Evolutionary conservation across 371 early-diverging fungal species (phyloP), one percentile per base, ranked within the genome.

Genomic region (Rhizopus arrhizus): DNA sequence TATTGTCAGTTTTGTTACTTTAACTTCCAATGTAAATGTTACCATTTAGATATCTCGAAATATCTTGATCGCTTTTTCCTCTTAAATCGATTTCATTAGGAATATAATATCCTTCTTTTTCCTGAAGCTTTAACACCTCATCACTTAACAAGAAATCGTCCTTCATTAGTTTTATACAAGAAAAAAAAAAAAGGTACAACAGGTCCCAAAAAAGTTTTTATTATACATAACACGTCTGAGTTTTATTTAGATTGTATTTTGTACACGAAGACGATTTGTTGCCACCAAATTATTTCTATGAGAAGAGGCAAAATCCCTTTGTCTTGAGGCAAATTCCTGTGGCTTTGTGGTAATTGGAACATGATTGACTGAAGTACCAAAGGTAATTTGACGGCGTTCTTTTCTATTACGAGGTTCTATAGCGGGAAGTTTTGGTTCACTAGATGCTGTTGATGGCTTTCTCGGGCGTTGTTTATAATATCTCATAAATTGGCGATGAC

Each of bases 391-490:
- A 16, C 69, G 58, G 29, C 72, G 65, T 29, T 67, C 68, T 35
- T 59, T 64, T 57, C 68, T 52, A 38, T 65, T 64, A 33, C 69
- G 62, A 28, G 65, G 65, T 38, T 68, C 69, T 6, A 59, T 52
- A 16, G 55, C 46, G 35, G 63, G 72, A 46, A 73, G 70, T 54
- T 77, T 28, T 41, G 59, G 34, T 42, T 41, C 29, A 9, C 55
- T 38, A n/a, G 45, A 28, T 15, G 40, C 35, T 8, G 59, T 41
- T 6, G 28, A 77, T 33, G 15, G 43, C 43, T 53, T 56, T 51
- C 58, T 61, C 12, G 56, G 2, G 12, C 52, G 83, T 81, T 97
- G 97, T 58, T 83, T 88, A 80, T 93, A 97, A 73, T 91, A 93
- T 55, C 80, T 78, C 64, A 81, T 78, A 64, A 89, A 78, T 7